Base-by-base conservation (phyloP, 148 eudicot genomes). In the Rhododendron kiyosumense region DNA sequence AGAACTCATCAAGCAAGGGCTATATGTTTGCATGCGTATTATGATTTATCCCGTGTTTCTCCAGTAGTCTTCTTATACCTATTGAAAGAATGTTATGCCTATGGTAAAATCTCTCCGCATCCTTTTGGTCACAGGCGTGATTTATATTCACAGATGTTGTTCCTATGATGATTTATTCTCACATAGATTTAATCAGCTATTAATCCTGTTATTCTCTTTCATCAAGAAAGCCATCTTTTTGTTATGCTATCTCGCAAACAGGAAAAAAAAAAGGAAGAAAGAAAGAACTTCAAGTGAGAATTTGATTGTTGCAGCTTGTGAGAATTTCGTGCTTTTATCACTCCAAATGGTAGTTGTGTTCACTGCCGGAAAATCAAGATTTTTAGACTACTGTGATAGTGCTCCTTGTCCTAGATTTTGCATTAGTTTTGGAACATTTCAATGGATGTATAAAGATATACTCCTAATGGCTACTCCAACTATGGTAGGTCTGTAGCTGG, bases 1-100 rank as follows among this genome's bases (percentile, higher is more conserved):
- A 87, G 75, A 73, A 51, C 81, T 84, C 87, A 88, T 67, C 93
- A 91, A 67, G 65, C 85, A 52, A 84, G 81, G 86, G 85, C 96
- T 61, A 85, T 97, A 52, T 85, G 91, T 85, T 84, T 90, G 88
- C 99, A 97, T 88, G 89, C 98, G 0, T 95, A 88, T 88, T 90
- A 91, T 87, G 98, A 95, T 91, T 90, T 97, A 83, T 92, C 98
- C 65, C 87, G 61, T 86, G 96, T 97, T 88, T 90, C 99, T 91
- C 99, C 99, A 59, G 88, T 95, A 83, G 93, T 97, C 59, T 97
- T 97, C 85, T 52, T 95, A 81, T 93, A 91, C 88, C 95, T 97
- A 84, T 86, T 97, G 90, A 95, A 92, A 86, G 93, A 92, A 90
- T 93, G 95, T 83, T 97, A 97, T 88, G 82, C 88, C 86, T 86